phyloP scores from a whole-genome alignment of 306 rosid species.

The Medicago truncatula region MtrunA17r5.0-ANR NC_053045.1:33664501-33665000 shows the following conservation, averaged over 20 bases:
- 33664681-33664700: constrained; percentile 18
- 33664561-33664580: constrained; percentile 2
- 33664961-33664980: constrained; percentile 83
- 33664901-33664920: constrained; percentile 80
- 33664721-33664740: constrained; percentile 21
- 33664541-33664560: not conserved
- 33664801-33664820: not conserved
- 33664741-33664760: constrained; percentile 14
- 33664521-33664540: constrained; percentile 24
- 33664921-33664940: constrained; percentile 88
- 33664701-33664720: not conserved
- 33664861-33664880: constrained; percentile 53
- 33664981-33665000: constrained; percentile 88
- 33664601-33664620: constrained; percentile 20
- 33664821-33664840: constrained; percentile 13
- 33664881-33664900: constrained; percentile 93
- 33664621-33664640: constrained; percentile 30
- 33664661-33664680: constrained; percentile 26
- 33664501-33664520: constrained; percentile 19
- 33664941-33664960: constrained; percentile 91
- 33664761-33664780: constrained; percentile 20
- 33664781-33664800: too few species aligned
- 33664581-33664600: constrained; percentile 19
- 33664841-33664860: constrained; percentile 30
- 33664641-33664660: constrained; percentile 19